Evolutionary conservation across 495 filamentous ascomycete species (phyloP), one percentile per base, ranked within the genome.

Genomic region (Penicillium argentinense): DNA sequence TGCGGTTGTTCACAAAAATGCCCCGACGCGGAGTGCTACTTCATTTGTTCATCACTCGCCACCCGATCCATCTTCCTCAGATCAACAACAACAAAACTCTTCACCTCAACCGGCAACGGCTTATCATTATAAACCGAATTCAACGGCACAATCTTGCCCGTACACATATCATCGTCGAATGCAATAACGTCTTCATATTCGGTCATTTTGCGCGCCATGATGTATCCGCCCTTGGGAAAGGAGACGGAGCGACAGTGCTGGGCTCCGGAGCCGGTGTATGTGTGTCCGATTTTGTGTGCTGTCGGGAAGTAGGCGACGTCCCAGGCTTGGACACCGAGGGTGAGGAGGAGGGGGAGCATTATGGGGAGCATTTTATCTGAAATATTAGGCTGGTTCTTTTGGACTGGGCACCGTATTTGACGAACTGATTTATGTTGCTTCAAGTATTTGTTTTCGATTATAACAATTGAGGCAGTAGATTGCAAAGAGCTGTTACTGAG

Each of bases 151-250:
- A 4, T 36, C n/a, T 21, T 36, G 16, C 33, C 33, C 1, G 33
- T 36, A 12, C 33, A 36, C 33, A 36, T 36, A 36, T 36, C 33
- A 22, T 36, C 33, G n/a, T 36, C 33, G 33, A 36, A 36, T 19
- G 33, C 17, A 21, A 36, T 36, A 4, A 36, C 33, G 9, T 36
- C 33, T n/a, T 36, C 33, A 11, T 36, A 36, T 12, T 36, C 33
- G 1, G 33, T 18, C 9, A 36, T 11, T 22, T 36, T 18, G 1
- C 33, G 17, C 33, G 33, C 33, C 33, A 36, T 36, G 0, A 36
- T 18, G 17, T 19, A 36, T 9, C 33, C 33, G 9, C 33, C 33
- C 17, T 36, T 36, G 9, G 33, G 33, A 11, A 36, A 36, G 0
- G 33, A 36, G 9, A 36, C 33, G 11, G 33, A 36, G 8, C 33